Conservation (phyloP, 1,139 yeast genomes). For the Suhomyces kunorum region DNA sequence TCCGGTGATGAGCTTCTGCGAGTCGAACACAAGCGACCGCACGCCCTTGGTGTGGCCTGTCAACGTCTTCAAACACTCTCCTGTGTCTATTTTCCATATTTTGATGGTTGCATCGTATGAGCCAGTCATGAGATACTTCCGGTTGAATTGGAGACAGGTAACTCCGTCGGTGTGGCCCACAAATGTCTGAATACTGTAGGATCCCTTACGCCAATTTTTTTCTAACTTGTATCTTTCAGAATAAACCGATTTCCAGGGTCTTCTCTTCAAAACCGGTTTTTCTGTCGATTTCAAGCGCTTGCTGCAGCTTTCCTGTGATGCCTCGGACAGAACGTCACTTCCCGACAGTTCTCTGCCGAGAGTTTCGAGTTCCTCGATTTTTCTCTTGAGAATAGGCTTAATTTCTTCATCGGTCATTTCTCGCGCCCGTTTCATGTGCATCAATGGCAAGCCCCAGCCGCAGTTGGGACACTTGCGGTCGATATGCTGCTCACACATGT, state of each 20-base stretch:
- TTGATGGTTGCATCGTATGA: slow-evolving; percentile 87
- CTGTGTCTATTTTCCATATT: slow-evolving; percentile 85
- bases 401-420: slow-evolving; percentile 41
- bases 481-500: slow-evolving; percentile 97
- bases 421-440: slow-evolving; percentile 78
- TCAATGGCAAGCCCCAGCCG: slow-evolving; percentile 97
- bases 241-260: slow-evolving; percentile 97
- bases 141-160: slow-evolving; percentile 77
- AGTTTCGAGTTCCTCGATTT: slow-evolving; percentile 25
- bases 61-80: slow-evolving; percentile 73
- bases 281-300: slow-evolving; percentile 4
- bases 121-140: slow-evolving; percentile 81
- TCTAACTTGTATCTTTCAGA: slow-evolving; percentile 89
- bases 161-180: slow-evolving; percentile 88
- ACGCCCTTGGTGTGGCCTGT: slow-evolving; percentile 87
- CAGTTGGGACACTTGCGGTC: slow-evolving; percentile 96
- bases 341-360: neutral
- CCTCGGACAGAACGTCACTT: neutral
- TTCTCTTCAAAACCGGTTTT: slow-evolving; percentile 21
- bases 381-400: slow-evolving; percentile 29
- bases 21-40: slow-evolving; percentile 79
- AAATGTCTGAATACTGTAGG: slow-evolving; percentile 63
- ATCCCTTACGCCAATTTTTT: slow-evolving; percentile 90
- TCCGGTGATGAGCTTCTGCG: slow-evolving; percentile 85
- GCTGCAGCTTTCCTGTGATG: neutral